These are phyloP conservation scores for Aspergillus fumigatus DNA, from an alignment of 2,329 filamentous ascomycete genomes.

Conservation along the genomic window DNA sequence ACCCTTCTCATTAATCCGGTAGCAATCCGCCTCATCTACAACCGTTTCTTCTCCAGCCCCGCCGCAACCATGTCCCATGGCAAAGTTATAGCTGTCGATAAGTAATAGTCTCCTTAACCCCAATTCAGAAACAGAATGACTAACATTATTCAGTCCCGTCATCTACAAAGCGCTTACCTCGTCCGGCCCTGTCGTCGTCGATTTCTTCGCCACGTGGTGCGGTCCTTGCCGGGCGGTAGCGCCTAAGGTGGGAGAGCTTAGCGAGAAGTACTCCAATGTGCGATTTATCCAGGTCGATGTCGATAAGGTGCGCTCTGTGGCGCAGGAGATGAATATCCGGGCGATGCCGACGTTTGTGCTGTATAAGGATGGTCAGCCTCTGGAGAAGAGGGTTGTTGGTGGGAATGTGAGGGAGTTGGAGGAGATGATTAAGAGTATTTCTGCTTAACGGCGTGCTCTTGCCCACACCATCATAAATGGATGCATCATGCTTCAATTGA, in stretches of 20 bases:
- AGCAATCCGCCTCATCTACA: constrained; percentile 14
- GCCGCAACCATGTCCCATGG: constrained; percentile 28
- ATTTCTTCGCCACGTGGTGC: constrained; percentile 55
- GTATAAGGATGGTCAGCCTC: constrained; percentile 35
- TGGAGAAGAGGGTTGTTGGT: constrained; percentile 25
- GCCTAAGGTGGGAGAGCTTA: constrained; percentile 49
- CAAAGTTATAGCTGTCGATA: constrained; percentile 35
- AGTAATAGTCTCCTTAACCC: constrained; percentile 19
- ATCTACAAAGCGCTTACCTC: constrained; percentile 53
- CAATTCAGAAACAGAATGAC: background rate
- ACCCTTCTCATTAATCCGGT: background rate
- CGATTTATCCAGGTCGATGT: constrained; percentile 55
- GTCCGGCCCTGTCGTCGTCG: constrained; percentile 49
- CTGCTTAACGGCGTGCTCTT: constrained; percentile 4
- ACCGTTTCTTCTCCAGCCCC: constrained; percentile 8
- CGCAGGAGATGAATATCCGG: constrained; percentile 46
- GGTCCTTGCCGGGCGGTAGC: constrained; percentile 54
- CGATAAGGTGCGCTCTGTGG: constrained; percentile 48
- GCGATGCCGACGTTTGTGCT: constrained; percentile 44
- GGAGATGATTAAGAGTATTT: constrained; percentile 20
- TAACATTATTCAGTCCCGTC: constrained; percentile 44
- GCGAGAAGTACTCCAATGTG: constrained; percentile 46
- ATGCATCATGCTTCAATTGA: background rate
- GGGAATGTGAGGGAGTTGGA: constrained; percentile 27
- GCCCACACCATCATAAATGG: background rate